A percentile compares a stretch with the other conserved stretches of the same genome.
Evolutionary conservation across 2,329 filamentous ascomycete genomes (phyloP).

Genomic region (Ophiostoma sp.): DNA sequence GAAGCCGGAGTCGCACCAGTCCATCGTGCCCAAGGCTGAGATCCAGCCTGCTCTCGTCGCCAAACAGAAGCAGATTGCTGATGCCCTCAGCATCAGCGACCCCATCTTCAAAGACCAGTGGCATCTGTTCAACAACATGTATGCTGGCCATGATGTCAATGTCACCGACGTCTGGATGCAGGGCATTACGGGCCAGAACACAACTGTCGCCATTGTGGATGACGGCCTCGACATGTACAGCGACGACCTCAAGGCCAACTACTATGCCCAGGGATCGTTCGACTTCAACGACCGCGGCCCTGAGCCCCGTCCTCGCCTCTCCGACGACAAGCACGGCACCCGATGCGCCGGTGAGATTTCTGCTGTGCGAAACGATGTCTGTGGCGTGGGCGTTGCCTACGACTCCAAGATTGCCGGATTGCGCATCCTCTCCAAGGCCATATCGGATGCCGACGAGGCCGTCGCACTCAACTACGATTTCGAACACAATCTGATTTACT

Average conservation of each 20-base stretch:
- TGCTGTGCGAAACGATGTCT: slow-evolving; percentile 86
- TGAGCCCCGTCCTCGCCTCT: slow-evolving; percentile 74
- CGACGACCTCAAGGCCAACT: slow-evolving; percentile 85
- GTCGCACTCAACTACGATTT: slow-evolving; percentile 87
- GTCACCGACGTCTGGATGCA: slow-evolving; percentile 91
- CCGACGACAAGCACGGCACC: slow-evolving; percentile 85
- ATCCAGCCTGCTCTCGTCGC: slow-evolving; percentile 44
- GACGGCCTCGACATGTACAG: slow-evolving; percentile 96
- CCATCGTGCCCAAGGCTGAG: slow-evolving; percentile 22
- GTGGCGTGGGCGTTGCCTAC: slow-evolving; percentile 93
- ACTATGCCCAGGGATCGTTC: slow-evolving; percentile 86
- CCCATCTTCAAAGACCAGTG: slow-evolving; percentile 93
- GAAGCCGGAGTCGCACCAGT: not conserved
- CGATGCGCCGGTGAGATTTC: slow-evolving; percentile 91
- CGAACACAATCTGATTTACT: slow-evolving; percentile 93
- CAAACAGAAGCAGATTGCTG: slow-evolving; percentile 56
- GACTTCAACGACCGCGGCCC: slow-evolving; percentile 86
- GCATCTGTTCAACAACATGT: slow-evolving; percentile 82
- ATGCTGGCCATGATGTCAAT: slow-evolving; percentile 86
- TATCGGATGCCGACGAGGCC: slow-evolving; percentile 89
- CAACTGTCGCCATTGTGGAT: slow-evolving; percentile 89
- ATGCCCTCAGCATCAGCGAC: slow-evolving; percentile 69
- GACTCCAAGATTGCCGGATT: slow-evolving; percentile 85
- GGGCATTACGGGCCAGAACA: slow-evolving; percentile 82
- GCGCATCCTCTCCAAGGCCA: slow-evolving; percentile 84